Evolutionary conservation across 768 basidiomycete genomes (phyloP), one percentile per base, ranked within the genome.

Genomic region (Serendipita sp.): DNA sequence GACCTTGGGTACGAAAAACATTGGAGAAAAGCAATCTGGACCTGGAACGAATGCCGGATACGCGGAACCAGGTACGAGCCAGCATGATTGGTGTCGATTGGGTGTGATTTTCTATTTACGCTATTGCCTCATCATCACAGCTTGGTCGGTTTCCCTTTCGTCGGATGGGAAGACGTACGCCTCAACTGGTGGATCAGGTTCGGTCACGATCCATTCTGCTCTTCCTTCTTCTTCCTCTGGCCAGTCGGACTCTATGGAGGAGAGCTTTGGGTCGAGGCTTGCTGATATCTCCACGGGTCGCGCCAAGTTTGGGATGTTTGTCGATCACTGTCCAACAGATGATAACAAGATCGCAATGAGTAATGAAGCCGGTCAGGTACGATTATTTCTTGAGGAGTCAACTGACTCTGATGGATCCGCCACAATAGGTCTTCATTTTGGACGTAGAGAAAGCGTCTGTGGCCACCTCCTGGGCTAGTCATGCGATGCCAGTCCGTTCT

Each of bases 401-500:
- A 30, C 22, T 9, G 4, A 31, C 31, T 9, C 24, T n/a, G 53
- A n/a, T 33, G 2, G 28, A 58, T 2, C 4, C n/a, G 17, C n/a
- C n/a, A n/a, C n/a, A 9, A 26, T 20, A 58, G 53, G 85, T 95
- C 61, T 89, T 82, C 71, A 76, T 97, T 45, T 86, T 93, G 65
- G 92, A 95, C 71, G 71, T 87, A 42, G 85, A 88, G 70, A 78
- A 86, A 1, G 76, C 75, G 64, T 72, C 83, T 4, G 73, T 95
- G 45, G 73, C 79, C 0, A 76, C 82, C 2, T 88, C 86, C 2
- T 94, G 85, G 72, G 83, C 84, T 3, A 89, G 90, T 2, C 93
- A 97, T 71, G 91, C 90, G 9, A 90, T 92, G 85, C 80, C 84
- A 50, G 90, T 93, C 5, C 84, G 93, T 41, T 85, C 88, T 0